These are phyloP conservation scores for Lichtheimia ramosa DNA, from an alignment of 371 early-diverging fungal species.

Conservation along the genomic window DNA sequence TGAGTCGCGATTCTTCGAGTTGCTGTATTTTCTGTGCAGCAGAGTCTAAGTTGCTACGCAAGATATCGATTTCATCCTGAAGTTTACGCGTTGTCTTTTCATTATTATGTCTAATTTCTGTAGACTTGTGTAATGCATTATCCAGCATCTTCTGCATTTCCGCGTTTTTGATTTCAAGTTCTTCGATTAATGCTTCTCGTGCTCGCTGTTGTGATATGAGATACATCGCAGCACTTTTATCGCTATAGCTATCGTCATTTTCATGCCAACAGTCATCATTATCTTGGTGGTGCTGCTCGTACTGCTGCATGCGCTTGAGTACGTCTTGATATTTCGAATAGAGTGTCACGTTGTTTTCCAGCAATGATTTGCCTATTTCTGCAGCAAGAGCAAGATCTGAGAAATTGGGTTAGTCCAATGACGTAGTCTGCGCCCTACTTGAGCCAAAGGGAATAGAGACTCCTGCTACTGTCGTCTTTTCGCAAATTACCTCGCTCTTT, in stretches of 20 bases:
- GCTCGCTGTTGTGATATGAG: conserved; percentile 28
- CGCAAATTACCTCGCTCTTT: conserved; percentile 36
- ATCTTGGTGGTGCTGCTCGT: conserved; percentile 5
- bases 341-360: conserved; percentile 52
- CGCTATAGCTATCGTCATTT: conserved; percentile 9
- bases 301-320: conserved; percentile 30
- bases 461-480: too few species aligned
- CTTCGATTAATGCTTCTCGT: conserved; percentile 37
- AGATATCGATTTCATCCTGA: conserved; percentile 33
- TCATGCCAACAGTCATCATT: conserved; percentile 4
- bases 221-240: conserved; percentile 13
- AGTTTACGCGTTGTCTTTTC: conserved; percentile 29
- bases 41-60: conserved; percentile 20
- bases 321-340: conserved; percentile 52
- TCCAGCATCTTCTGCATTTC: conserved; percentile 37
- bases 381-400: conserved; percentile 56
- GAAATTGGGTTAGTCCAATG: neutral
- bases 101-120: conserved; percentile 15
- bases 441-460: too few species aligned
- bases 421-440: too few species aligned
- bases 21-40: conserved; percentile 28
- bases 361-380: conserved; percentile 57
- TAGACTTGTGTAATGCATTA: conserved; percentile 22
- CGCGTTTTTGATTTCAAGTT: conserved; percentile 40
- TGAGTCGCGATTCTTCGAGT: conserved; percentile 8